Evolutionary conservation across 2,329 filamentous ascomycete species (phyloP), one percentile per base, ranked within the genome.

Genomic region (Trichoderma arundinaceum): DNA sequence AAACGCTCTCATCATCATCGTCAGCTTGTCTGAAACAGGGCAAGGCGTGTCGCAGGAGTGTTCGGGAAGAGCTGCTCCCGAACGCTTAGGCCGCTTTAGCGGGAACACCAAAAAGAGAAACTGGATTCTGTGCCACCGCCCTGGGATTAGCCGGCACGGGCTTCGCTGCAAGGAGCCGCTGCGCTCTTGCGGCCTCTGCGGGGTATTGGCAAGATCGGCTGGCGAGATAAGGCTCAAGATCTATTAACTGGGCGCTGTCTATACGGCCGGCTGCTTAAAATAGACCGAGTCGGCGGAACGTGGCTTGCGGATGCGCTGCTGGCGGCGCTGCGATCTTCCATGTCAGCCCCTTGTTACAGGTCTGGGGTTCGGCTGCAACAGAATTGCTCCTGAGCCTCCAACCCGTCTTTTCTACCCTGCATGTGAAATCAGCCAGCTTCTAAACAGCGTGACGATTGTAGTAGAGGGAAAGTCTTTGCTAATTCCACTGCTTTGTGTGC

Each of bases 51-150:
- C 60, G 41, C 60, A 63, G 60, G 22, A 62, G 48, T 38, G 60
- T 54, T 54, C 49, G 60, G 60, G 49, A 63, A 63, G 39, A 46
- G 49, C 49, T 15, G 28, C 28, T 63, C 39, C 60, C 60, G 60
- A 28, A 22, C 39, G 13, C 48, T 43, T 54, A 54, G 52, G 15
- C 33, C 17, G 52, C 32, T 15, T 15, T 28, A 63, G 60, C 60
- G 60, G 60, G 28, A 44, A 15, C 49, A 33, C 28, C 59, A 48
- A 22, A 58, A 17, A 35, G 35, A n/a, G 35, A 22, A 28, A 28
- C 22, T 28, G 22, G 22, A 28, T 28, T 28, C 4, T 4, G 4
- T 28, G 22, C 22, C 22, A 28, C 22, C 22, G 19, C 22, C 33
- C n/a, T 28, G 17, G 17, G 10, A 17, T 32, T 12, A 1, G 4